A percentile compares a stretch with the other conserved stretches of the same genome.
Evolutionary conservation across 208 protist genomes (phyloP).

Genomic region (Leishmania gerbilli): DNA sequence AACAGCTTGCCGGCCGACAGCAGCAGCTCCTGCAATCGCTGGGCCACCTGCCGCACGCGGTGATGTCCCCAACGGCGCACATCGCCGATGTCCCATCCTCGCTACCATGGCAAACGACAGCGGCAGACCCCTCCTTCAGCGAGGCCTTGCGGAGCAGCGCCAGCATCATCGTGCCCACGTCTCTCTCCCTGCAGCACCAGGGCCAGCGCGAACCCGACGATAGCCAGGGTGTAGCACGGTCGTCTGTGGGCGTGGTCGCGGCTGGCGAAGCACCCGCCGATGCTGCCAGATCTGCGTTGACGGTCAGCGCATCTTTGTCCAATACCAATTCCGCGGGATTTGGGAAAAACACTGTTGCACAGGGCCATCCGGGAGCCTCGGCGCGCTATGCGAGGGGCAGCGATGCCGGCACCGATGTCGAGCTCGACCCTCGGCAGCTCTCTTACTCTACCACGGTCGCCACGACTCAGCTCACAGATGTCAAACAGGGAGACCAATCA

Average conservation of each 20-base stretch:
- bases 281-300: background rate
- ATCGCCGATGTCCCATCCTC: background rate
- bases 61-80: background rate
- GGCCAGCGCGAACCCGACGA: conserved; percentile 1
- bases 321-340: no score
- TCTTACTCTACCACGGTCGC: conserved; percentile 19
- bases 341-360: background rate
- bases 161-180: background rate
- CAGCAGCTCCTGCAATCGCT: conserved; percentile 24
- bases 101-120: background rate
- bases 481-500: background rate
- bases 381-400: background rate
- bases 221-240: background rate
- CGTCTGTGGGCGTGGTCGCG: background rate
- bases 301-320: background rate
- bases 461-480: conserved; percentile 1
- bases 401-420: conserved; percentile 5
- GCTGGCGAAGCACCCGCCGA: background rate
- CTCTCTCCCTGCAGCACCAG: background rate
- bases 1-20: conserved; percentile 25
- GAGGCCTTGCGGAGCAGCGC: background rate
- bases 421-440: conserved; percentile 29
- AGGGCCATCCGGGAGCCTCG: background rate
- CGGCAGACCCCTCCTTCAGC: background rate
- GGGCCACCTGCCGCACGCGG: background rate